Evolutionary conservation across 192 early-diverging fungal species (phyloP), one percentile per base, ranked within the genome.

Genomic region (Chytriomyces sp.): DNA sequence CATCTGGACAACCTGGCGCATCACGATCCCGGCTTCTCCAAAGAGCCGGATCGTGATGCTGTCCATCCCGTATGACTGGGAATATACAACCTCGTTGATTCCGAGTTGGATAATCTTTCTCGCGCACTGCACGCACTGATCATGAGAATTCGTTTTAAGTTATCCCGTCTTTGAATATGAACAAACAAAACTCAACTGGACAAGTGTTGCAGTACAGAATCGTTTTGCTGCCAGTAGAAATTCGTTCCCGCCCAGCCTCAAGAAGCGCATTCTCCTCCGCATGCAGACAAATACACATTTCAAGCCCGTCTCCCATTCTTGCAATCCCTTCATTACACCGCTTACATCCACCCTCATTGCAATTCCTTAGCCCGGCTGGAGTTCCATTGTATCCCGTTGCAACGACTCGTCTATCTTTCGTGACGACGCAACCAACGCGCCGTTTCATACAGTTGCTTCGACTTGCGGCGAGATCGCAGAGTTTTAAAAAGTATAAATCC

Each of bases 311-410:
- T 3, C 96, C 96, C 76, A 92, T 93, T 0, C 88, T 75, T 7
- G 73, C 88, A 1, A 92, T 86, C 4, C 86, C 93, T n/a, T 84
- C 90, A 77, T 99, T 99, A 83, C 98, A 99, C 49, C 96, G 84
- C 28, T 83, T 86, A 80, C 98, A 99, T 0, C 98, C 98, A 7
- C 96, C 96, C 49, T 97, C 92, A 72, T 92, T 96, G 80, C 98
- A 99, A 79, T 99, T 99, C 53, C 83, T 80, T 20, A 99, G 79
- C 5, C 95, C 94, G 72, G 92, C 88, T 23, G 98, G 97, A 6
- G 96, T 98, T 1, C 98, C 98, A 77, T 99, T 99, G 82, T 99
- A 99, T n/a, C 98, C 98, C 16, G 97, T 98, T 3, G 97, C 92
- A 59, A 99, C 93, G 43, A 99, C 93, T 59, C 94, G 86, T 47